These are phyloP conservation scores for Pythium aquatile DNA, from an alignment of 352 stramenopile species.

Conservation along the genomic window DNA sequence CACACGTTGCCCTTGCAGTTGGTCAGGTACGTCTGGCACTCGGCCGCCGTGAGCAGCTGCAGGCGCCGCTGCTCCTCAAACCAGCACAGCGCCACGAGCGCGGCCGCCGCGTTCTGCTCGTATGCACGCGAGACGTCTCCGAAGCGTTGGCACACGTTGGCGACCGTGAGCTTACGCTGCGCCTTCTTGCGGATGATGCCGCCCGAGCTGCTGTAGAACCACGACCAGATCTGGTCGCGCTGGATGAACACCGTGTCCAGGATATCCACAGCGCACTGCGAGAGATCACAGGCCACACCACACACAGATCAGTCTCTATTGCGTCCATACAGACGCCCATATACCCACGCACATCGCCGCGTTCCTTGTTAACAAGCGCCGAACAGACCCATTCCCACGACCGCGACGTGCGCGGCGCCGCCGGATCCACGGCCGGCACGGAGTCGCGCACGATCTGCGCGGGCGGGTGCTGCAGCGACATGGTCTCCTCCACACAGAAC, in stretches of 20 bases:
- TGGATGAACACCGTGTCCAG: conserved; percentile 75
- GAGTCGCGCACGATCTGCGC: conserved; percentile 53
- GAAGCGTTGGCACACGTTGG: conserved; percentile 45
- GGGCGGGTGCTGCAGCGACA: conserved; percentile 22
- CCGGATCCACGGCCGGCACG: conserved; percentile 52
- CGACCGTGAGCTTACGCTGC: conserved; percentile 44
- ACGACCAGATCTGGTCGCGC: conserved; percentile 78
- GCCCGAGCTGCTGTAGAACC: conserved; percentile 56
- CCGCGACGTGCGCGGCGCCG: conserved; percentile 44
- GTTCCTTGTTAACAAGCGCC: conserved; percentile 58
- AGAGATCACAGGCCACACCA: neutral
- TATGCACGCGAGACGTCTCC: conserved; percentile 28
- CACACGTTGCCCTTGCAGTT: conserved; percentile 36
- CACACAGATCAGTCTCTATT: neutral
- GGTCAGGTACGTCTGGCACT: conserved; percentile 50
- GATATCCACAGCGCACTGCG: conserved; percentile 45
- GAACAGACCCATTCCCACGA: conserved; percentile 73
- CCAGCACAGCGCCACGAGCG: conserved; percentile 54
- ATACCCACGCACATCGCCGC: conserved; percentile 33
- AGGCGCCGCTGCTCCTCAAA: conserved; percentile 55
- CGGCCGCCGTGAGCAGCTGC: conserved; percentile 48
- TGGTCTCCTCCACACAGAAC: neutral
- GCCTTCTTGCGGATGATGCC: conserved; percentile 64
- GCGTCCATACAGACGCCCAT: neutral
- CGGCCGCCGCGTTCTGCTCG: conserved; percentile 18